Percentiles rank a stretch among this genome's conserved stretches.
phyloP scores from a whole-genome alignment of 352 stramenopile species.

The Phytopythium oedochilum region DNA sequence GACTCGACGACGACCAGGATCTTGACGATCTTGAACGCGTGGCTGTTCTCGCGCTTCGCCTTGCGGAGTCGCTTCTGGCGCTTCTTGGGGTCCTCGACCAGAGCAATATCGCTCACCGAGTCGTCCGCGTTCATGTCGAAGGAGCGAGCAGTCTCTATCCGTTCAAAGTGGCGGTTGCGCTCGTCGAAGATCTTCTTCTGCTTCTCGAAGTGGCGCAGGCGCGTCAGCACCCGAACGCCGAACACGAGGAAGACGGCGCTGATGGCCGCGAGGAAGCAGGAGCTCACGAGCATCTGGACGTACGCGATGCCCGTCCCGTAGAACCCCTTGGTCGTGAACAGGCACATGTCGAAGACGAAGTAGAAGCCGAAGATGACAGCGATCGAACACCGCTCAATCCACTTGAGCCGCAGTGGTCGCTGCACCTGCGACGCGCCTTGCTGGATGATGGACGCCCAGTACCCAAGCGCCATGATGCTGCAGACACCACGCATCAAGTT shows the following conservation, averaged over 20 bases:
- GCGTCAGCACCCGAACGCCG: conserved; percentile 21
- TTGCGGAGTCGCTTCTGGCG: conserved; percentile 4
- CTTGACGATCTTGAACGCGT: conserved; percentile 24
- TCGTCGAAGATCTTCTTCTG: conserved; percentile 24
- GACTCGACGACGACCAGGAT: conserved; percentile 18
- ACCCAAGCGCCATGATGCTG: conserved; percentile 20
- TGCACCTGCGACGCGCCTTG: conserved; percentile 12
- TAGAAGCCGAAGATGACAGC: conserved; percentile 13
- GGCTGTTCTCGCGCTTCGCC: conserved; percentile 9
- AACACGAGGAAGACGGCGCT: conserved; percentile 27
- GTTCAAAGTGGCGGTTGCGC: conserved; percentile 13
- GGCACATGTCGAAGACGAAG: conserved; percentile 8
- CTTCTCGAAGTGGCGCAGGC: conserved; percentile 18
- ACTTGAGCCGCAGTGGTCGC: conserved; percentile 6
- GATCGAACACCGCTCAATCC: conserved; percentile 9
- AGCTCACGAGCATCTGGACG: conserved; percentile 22
- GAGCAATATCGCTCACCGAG: conserved; percentile 14
- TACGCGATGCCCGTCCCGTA: conserved; percentile 11
- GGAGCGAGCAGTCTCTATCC: conserved; percentile 9
- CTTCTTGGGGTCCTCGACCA: conserved; percentile 14
- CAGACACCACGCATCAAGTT: neutral
- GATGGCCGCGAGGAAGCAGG: conserved; percentile 22
- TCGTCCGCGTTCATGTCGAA: conserved; percentile 11
- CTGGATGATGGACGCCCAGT: conserved; percentile 28
- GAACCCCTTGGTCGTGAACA: conserved; percentile 18